Conservation (phyloP, 2,329 filamentous ascomycete species). For the Penicillium olsonii region DNA sequence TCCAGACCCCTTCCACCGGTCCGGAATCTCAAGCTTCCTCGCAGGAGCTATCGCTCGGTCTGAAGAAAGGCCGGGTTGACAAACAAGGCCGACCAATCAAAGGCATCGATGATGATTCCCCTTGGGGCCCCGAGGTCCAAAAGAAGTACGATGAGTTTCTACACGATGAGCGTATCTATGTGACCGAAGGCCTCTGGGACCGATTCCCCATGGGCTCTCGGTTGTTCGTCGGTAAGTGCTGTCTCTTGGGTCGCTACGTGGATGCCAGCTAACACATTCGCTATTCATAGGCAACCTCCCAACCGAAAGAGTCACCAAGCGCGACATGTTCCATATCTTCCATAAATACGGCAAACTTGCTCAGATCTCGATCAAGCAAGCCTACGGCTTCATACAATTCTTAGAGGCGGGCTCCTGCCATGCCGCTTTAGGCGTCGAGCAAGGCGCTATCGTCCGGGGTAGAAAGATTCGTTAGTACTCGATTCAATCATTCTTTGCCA, state of each 20-base stretch:
- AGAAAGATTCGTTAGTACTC: conserved; percentile 80
- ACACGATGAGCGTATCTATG: conserved; percentile 53
- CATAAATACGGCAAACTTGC: conserved; percentile 81
- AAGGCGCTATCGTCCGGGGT: conserved; percentile 80
- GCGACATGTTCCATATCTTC: conserved; percentile 90
- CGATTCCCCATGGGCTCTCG: conserved; percentile 51
- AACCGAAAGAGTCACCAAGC: conserved; percentile 88
- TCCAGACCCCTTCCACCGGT: conserved; percentile 32
- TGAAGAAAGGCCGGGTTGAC: conserved; percentile 30
- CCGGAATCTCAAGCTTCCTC: conserved; percentile 22
- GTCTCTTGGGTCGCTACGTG: background rate
- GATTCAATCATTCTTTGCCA: background rate
- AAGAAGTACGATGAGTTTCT: conserved; percentile 54
- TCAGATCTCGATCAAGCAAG: conserved; percentile 94
- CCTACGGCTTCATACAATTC: conserved; percentile 96
- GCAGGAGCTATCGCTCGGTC: conserved; percentile 25
- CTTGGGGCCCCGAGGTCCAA: conserved; percentile 51
- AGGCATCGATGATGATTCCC: conserved; percentile 42
- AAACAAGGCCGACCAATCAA: conserved; percentile 27
- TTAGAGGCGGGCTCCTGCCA: conserved; percentile 73
- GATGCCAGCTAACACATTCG: conserved; percentile 7
- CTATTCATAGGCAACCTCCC: conserved; percentile 74
- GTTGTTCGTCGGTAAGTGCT: conserved; percentile 50
- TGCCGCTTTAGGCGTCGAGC: conserved; percentile 72
- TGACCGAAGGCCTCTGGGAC: conserved; percentile 55